Evolutionary conservation across 495 filamentous ascomycete genomes (phyloP).

Genomic region (Jackrogersella multiformis): DNA sequence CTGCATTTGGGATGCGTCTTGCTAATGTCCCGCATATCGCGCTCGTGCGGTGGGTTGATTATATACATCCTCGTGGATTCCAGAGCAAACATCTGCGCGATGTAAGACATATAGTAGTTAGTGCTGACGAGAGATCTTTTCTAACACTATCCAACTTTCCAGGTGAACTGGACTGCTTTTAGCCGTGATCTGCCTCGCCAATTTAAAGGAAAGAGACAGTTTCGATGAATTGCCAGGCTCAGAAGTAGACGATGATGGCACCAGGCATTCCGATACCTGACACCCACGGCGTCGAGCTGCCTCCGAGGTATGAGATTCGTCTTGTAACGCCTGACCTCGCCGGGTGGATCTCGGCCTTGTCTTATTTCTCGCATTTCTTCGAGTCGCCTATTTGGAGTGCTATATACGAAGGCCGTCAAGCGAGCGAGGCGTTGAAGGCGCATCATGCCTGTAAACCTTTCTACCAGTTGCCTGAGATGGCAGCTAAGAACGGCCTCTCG

Average conservation of each 20-base stretch:
- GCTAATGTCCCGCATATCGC: slow-evolving; percentile 19
- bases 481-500: slow-evolving; percentile 49
- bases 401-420: slow-evolving; percentile 31
- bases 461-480: slow-evolving; percentile 33
- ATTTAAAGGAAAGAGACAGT: neutral
- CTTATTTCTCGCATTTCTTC: slow-evolving; percentile 31
- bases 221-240: neutral
- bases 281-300: slow-evolving; percentile 33
- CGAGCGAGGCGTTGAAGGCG: slow-evolving; percentile 23
- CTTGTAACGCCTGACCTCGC: slow-evolving; percentile 20
- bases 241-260: slow-evolving; percentile 19
- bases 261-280: slow-evolving; percentile 25
- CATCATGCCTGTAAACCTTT: slow-evolving; percentile 25
- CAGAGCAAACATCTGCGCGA: neutral
- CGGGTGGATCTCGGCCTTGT: slow-evolving; percentile 26
- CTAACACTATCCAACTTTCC: neutral
- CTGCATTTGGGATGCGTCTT: slow-evolving; percentile 26
- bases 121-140: slow-evolving; percentile 9
- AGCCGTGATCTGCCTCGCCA: neutral
- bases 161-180: neutral
- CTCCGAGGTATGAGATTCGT: slow-evolving; percentile 37
- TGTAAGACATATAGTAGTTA: slow-evolving; percentile 9
- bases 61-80: slow-evolving; percentile 7
- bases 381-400: slow-evolving; percentile 29
- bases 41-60: slow-evolving; percentile 12